Percentiles rank a stretch among this genome's conserved stretches.
phyloP scores from a whole-genome alignment of 176 grass and related monocot genomes.

The Triticum urartu region DNA sequence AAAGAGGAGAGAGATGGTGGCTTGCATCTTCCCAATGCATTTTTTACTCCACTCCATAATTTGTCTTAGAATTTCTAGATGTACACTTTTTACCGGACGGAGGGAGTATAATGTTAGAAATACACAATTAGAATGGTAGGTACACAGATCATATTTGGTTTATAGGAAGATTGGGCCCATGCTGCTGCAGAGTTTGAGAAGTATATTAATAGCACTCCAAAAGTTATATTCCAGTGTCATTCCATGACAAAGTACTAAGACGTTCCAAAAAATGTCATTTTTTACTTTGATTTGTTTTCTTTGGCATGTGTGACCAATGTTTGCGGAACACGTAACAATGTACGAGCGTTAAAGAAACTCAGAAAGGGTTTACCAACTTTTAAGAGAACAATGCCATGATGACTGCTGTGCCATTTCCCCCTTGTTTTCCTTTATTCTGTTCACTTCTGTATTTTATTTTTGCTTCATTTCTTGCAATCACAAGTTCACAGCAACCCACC shows the following conservation, averaged over 20 bases:
- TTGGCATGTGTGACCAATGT: neutral
- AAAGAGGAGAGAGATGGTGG: no score
- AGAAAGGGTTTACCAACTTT: neutral
- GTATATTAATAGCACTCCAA: neutral
- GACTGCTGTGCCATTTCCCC: neutral
- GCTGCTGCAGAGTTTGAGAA: neutral
- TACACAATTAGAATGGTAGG: neutral
- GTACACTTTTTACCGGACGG: no score
- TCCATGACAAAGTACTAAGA: neutral
- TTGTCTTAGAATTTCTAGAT: no score
- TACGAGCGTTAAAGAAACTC: neutral
- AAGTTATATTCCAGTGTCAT: neutral
- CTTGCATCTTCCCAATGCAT: no score
- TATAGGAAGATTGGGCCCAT: neutral
- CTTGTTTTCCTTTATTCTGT: neutral
- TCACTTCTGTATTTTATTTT: neutral
- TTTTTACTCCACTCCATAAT: no score
- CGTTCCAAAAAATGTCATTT: neutral
- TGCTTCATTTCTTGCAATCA: neutral
- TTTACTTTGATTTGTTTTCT: neutral
- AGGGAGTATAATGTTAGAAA: neutral
- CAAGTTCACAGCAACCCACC: neutral
- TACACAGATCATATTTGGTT: neutral
- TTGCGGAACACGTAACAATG: neutral
- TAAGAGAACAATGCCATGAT: neutral